Base-by-base conservation (phyloP, 2,329 filamentous ascomycete genomes). In the Graphilbum ipis-grandicollis region DNA sequence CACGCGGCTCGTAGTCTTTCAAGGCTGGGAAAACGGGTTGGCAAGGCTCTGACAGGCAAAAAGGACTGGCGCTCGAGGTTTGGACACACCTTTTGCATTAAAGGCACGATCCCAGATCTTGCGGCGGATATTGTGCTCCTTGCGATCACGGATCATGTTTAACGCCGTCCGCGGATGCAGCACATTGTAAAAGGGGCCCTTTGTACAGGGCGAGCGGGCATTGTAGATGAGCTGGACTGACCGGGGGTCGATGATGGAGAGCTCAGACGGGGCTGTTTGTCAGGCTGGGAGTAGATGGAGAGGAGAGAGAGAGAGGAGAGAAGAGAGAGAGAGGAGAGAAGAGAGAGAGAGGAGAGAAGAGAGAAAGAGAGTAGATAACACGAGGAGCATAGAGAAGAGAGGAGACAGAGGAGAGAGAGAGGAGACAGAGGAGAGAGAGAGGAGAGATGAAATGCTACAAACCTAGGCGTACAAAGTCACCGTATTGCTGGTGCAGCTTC, bases 1-100 rank as follows among this genome's bases (percentile, higher is more conserved):
- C 42, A 21, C 47, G 42, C 12, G 43, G 44, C 39, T 51, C 49
- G 34, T 50, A 51, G 34, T 46, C 41, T 8, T 39, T 32, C 4
- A 51, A 43, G 10, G 48, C 34, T 30, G 26, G 9, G 6, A 5
- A 13, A 8, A 7, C 5, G 14, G 6, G 26, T 28, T 13, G 14
- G 26, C 26, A n/a, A n/a, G n/a, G n/a, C n/a, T n/a, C n/a, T n/a
- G n/a, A n/a, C n/a, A n/a, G n/a, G n/a, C n/a, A n/a, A n/a, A n/a
- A n/a, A n/a, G n/a, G n/a, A n/a, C n/a, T n/a, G n/a, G n/a, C n/a
- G n/a, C n/a, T 28, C 8, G 14, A 13, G 14, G 14, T 8, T 13
- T 5, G 14, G 26, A 7, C 26, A 9, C 26, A 28, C 26, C 26
- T 28, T 39, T 37, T n/a, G 30, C 19, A 29, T 35, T 36, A 21